Base-by-base conservation (phyloP, 108 stramenopile species). In the Bacterosira constricta region DNA sequence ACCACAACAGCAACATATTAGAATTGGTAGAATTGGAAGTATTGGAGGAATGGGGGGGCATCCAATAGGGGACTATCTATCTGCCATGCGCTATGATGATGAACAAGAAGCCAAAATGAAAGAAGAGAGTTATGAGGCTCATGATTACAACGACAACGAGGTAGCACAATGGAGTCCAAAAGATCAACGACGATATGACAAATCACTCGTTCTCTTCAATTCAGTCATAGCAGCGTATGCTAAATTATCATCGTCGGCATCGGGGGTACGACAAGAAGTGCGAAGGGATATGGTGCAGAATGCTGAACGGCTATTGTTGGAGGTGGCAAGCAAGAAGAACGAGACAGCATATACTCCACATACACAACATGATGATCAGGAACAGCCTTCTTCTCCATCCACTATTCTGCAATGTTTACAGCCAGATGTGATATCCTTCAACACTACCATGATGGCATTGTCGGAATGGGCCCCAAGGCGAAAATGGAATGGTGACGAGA, bases 401-500 rank as follows among this genome's bases (percentile, higher is more conserved):
- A 79, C 69, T 20, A 29, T 79, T 27, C 53, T 79, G 30, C 63
- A 59, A 26, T 51, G 27, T 60, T 29, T 66, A 0, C 63, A 56
- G 50, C 77, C 77, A n/a, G 77, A 79, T 47, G 64, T 60, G 36
- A 58, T 71, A 49, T 79, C 77, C 13, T 79, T 71, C 39, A 79
- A 79, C 47, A 79, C 69, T 6, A 64, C 46, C 18, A 71, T 79
- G 58, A 69, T 59, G 17, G 77, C 77, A 13, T 79, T 69, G 77
- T 50, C 65, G 8, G 51, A 66, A 41, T 59, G 57, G 55, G 38
- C 57, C 30, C 56, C 65, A 29, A 64, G 20, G n/a, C 61, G 29
- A 37, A 51, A 41, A 44, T 23, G 34, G 11, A 9, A 1, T 17
- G 27, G 18, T 2, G 50, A 58, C 37, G 25, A 30, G 20, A 36